Conservation (phyloP, 805 yeast genomes). For the Ogataea paraovalis region DNA sequence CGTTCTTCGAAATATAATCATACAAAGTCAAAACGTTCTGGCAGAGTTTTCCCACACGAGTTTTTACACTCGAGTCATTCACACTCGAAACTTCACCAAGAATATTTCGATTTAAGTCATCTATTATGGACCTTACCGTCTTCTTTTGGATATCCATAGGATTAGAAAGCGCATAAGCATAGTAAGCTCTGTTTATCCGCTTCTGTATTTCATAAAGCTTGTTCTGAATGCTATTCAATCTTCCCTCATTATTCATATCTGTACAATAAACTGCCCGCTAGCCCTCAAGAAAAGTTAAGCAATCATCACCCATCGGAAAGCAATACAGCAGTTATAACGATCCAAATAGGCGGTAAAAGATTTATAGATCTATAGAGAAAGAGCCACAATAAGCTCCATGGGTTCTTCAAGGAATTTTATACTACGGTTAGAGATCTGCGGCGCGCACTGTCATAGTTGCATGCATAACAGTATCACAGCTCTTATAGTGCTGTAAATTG, state of each 20-base stretch:
- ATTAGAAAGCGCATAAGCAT: conserved; percentile 7
- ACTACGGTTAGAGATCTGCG: no score
- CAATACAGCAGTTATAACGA: no score
- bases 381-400: no score
- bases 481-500: no score
- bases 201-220: not conserved
- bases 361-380: no score
- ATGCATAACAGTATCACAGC: no score
- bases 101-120: conserved; percentile 3
- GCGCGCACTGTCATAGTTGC: no score
- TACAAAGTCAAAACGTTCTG: conserved; percentile 8
- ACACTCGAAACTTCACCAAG: not conserved
- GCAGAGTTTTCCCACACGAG: conserved; percentile 8
- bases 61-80: not conserved
- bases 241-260: not conserved
- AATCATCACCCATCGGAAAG: not conserved
- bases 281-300: no score
- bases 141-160: conserved; percentile 4
- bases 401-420: no score
- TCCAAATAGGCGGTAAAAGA: no score
- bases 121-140: conserved; percentile 3
- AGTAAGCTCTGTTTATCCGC: not conserved
- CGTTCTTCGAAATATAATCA: conserved; percentile 5
- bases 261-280: no score
- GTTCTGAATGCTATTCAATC: not conserved